Percentiles rank a stretch among this genome's conserved stretches.
Evolutionary conservation across 768 basidiomycete species (phyloP).

Genomic region (Tricholoma hemisulphureum): DNA sequence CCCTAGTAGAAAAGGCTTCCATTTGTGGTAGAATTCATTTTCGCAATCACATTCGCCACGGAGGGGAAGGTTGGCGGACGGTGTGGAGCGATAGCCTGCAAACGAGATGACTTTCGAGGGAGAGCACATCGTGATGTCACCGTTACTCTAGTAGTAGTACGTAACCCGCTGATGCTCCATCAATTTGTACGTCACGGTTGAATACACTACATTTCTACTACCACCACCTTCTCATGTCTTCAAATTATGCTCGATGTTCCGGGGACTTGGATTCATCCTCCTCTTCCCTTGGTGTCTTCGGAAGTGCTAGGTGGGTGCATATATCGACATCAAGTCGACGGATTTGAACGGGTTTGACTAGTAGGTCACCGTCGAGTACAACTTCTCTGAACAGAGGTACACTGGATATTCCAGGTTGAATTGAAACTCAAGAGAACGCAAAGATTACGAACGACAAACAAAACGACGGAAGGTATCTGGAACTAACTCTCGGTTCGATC

Average conservation of each 20-base stretch:
- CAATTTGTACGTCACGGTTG: no score
- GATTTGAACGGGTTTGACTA: no score
- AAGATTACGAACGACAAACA: constrained; percentile 9
- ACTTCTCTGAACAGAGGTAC: not conserved
- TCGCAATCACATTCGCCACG: not conserved
- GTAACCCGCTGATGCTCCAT: no score
- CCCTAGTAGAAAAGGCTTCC: constrained; percentile 8
- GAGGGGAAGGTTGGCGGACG: not conserved
- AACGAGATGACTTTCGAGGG: no score
- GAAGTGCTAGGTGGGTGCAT: constrained; percentile 14
- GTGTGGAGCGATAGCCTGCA: no score
- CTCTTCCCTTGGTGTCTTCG: constrained; percentile 16
- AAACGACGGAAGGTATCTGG: constrained; percentile 52
- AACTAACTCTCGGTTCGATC: constrained; percentile 61
- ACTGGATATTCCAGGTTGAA: not conserved
- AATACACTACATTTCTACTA: no score
- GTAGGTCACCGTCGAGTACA: not conserved
- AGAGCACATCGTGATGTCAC: no score
- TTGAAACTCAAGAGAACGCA: not conserved
- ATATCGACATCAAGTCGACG: not conserved
- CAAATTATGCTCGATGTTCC: constrained; percentile 15
- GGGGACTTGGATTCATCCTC: constrained; percentile 13
- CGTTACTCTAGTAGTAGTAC: no score
- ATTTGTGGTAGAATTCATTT: not conserved
- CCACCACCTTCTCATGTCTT: constrained; percentile 7